A percentile compares a stretch with the other conserved stretches of the same genome.
phyloP scores from a whole-genome alignment of 225 moss, liverwort and hornwort species.

The Straminergon stramineum region DNA sequence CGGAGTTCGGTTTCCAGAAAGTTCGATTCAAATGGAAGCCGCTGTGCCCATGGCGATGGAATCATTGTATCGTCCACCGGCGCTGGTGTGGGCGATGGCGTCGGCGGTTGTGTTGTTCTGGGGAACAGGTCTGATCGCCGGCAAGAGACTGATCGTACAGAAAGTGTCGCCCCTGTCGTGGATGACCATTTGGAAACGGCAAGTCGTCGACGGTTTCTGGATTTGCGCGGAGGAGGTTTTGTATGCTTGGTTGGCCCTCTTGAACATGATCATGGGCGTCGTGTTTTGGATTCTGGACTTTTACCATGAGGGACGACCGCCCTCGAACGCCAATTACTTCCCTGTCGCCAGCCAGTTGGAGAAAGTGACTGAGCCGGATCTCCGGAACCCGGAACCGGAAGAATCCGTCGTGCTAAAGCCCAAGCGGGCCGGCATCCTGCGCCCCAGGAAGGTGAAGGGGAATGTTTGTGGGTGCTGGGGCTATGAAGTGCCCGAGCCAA shows the following conservation, averaged over 20 bases:
- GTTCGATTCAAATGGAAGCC: conserved; percentile 2
- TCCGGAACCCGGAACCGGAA: background rate
- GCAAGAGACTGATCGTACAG: conserved; percentile 15
- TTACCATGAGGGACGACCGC: conserved; percentile 31
- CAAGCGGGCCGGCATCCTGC: conserved; percentile 24
- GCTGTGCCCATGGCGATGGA: conserved; percentile 13
- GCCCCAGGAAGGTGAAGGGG: conserved; percentile 24
- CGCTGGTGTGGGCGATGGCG: conserved; percentile 37
- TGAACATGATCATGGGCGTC: conserved; percentile 15
- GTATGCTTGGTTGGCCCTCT: conserved; percentile 12
- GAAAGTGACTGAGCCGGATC: conserved; percentile 33
- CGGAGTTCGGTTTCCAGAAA: background rate
- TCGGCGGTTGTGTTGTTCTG: conserved; percentile 38
- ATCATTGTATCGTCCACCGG: conserved; percentile 17
- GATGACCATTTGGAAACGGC: conserved; percentile 4
- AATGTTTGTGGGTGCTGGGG: conserved; percentile 56
- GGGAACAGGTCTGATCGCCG: conserved; percentile 36
- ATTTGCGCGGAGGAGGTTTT: conserved; percentile 36
- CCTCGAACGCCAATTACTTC: conserved; percentile 36
- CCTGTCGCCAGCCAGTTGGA: conserved; percentile 15
- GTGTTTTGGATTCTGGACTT: conserved; percentile 40
- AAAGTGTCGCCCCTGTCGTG: conserved; percentile 12
- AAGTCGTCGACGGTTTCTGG: conserved; percentile 15
- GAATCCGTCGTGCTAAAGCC: conserved; percentile 3
- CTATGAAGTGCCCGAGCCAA: conserved; percentile 19